A percentile compares a stretch with the other conserved stretches of the same genome.
Conservation (phyloP, 2,329 filamentous ascomycete genomes). For the Sclerotinia sclerotiorum region DNA sequence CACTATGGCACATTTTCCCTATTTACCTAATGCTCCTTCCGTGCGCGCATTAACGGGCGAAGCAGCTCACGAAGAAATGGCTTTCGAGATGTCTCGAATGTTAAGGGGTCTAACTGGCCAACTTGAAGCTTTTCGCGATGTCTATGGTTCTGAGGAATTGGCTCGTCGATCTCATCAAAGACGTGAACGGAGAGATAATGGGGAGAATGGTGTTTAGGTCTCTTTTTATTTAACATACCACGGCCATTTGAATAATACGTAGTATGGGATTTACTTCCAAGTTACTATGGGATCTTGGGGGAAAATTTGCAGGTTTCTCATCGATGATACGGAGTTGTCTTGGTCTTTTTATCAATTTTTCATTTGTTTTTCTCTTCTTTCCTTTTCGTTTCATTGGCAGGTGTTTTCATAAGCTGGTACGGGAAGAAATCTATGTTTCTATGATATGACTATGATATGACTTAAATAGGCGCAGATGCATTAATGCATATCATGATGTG, state of each 20-base stretch:
- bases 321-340: background rate
- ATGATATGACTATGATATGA: background rate
- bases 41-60: slow-evolving; percentile 32
- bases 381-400: background rate
- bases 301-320: background rate
- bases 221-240: background rate
- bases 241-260: slow-evolving; percentile 2
- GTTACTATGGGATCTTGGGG: background rate
- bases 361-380: background rate
- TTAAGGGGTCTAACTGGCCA: slow-evolving; percentile 33
- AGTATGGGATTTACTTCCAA: background rate
- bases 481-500: background rate
- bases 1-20: slow-evolving; percentile 31
- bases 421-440: background rate
- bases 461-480: background rate
- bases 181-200: slow-evolving; percentile 20
- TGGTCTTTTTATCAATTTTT: background rate
- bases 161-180: slow-evolving; percentile 15
- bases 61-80: slow-evolving; percentile 35
- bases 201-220: slow-evolving; percentile 15
- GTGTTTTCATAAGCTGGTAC: background rate
- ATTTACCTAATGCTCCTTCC: slow-evolving; percentile 34
- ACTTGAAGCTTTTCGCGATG: slow-evolving; percentile 34
- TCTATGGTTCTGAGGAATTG: slow-evolving; percentile 31
- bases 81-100: slow-evolving; percentile 33